These are phyloP conservation scores for Penicillium sp. DNA, from an alignment of 2,329 filamentous ascomycete species.

Conservation along the genomic window DNA sequence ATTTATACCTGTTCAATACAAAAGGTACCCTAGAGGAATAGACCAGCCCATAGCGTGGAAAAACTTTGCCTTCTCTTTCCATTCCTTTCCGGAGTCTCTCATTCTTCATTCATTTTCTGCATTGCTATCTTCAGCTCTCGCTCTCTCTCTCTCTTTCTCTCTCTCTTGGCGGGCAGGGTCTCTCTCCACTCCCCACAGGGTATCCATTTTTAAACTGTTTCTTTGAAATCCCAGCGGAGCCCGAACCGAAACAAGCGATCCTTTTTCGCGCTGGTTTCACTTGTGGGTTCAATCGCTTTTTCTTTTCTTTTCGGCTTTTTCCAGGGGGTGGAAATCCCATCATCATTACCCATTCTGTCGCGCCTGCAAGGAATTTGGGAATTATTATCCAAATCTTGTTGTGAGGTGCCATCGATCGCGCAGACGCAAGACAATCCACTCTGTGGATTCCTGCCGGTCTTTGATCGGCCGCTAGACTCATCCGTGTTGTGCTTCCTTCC, in stretches of 20 bases:
- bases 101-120: neutral
- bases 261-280: slow-evolving; percentile 7
- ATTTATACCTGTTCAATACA: neutral
- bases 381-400: slow-evolving; percentile 6
- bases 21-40: neutral
- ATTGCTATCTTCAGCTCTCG: too few relatives aligned
- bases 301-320: neutral
- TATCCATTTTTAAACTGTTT: slow-evolving; percentile 7
- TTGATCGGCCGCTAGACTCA: slow-evolving; percentile 26
- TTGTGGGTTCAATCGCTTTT: slow-evolving; percentile 1
- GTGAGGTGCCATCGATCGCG: slow-evolving; percentile 14
- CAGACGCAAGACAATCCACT: slow-evolving; percentile 15
- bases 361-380: slow-evolving; percentile 12
- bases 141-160: neutral
- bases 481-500: slow-evolving; percentile 15
- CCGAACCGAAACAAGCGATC: slow-evolving; percentile 4
- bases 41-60: neutral
- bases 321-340: neutral
- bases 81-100: neutral
- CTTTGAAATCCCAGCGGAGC: slow-evolving; percentile 10
- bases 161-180: slow-evolving; percentile 1
- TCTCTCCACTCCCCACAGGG: slow-evolving; percentile 16
- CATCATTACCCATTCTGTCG: neutral
- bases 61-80: neutral
- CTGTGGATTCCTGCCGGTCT: slow-evolving; percentile 24